Base-by-base conservation (phyloP, 257 asterid genomes). In the Solanum paucissectum region DNA sequence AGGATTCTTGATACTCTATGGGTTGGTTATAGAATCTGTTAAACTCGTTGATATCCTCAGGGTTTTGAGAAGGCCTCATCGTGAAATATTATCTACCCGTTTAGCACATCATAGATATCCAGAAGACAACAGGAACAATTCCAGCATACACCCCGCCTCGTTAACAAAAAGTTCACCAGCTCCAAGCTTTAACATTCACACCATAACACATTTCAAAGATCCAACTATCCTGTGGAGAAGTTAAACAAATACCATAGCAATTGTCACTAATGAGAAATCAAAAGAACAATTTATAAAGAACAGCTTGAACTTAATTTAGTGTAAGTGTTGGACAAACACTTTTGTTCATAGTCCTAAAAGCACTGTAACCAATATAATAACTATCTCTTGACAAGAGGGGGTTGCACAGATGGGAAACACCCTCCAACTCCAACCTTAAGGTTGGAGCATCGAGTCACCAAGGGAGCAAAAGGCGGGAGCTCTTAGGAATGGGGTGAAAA, bases 21-120 rank as follows among this genome's bases (percentile, higher is more conserved):
- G 64, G 88, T 66, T 76, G 85, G 38, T 46, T 44, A 73, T 85
- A 85, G 79, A 87, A 89, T n/a, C 72, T 55, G 18, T 69, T 14
- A 1, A 86, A 38, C 86, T 81, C 46, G 60, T 88, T 33, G 37
- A 29, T 38, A 64, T 86, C 88, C 84, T 40, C 71, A 85, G 73
- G 42, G 73, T 85, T 85, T 25, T 87, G 88, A 76, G 90, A 85
- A 64, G 90, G 87, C 87, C 83, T 52, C 91, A 89, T 87, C 5
- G 55, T 44, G 73, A 21, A 74, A 76, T 36, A 66, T 7, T 76
- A 5, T 23, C 52, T 6, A 38, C 34, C 6, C 2, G 83, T 10
- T 75, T 75, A 75, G 83, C 83, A 38, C 68, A 44, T 27, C 23
- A 16, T 44, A 25, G 6, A 40, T 40, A n/a, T 76, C 34, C 23